These are phyloP conservation scores for Trichoderma atrobrunneum DNA, from an alignment of 2,329 filamentous ascomycete species.

Conservation along the genomic window DNA sequence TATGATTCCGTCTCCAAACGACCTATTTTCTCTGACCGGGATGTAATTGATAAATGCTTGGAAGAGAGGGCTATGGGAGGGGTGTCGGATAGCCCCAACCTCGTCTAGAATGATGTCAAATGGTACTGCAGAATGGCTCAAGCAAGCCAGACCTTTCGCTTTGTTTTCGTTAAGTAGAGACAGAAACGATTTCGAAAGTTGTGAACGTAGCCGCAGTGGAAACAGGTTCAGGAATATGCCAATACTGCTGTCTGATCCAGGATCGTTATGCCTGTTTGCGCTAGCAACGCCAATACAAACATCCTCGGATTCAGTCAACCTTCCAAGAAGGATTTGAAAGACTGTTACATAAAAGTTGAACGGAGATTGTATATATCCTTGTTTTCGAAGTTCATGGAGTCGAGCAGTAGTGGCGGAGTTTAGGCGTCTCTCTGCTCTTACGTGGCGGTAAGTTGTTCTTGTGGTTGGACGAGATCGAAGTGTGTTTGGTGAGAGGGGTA, in stretches of 20 bases:
- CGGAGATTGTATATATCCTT: background rate
- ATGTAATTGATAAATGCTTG: slow-evolving; percentile 41
- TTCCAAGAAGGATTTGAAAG: background rate
- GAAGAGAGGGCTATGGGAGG: slow-evolving; percentile 45
- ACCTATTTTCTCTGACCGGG: slow-evolving; percentile 25
- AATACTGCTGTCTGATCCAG: slow-evolving; percentile 33
- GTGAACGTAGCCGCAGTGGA: slow-evolving; percentile 32
- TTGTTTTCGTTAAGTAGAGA: background rate
- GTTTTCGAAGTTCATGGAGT: background rate
- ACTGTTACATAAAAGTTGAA: background rate
- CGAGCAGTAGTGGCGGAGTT: background rate
- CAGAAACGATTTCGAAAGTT: background rate
- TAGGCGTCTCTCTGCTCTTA: background rate
- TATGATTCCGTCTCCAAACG: slow-evolving; percentile 20
- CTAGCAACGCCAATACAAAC: slow-evolving; percentile 50
- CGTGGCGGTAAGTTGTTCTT: background rate
- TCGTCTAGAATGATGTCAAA: slow-evolving; percentile 48
- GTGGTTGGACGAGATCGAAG: background rate
- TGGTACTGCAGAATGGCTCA: slow-evolving; percentile 36
- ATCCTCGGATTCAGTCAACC: slow-evolving; percentile 27
- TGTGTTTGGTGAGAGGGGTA: background rate
- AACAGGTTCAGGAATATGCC: slow-evolving; percentile 51
- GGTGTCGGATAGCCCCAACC: slow-evolving; percentile 39
- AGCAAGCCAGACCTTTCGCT: slow-evolving; percentile 17
- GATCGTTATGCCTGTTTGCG: slow-evolving; percentile 39